Percentiles rank a stretch among this genome's conserved stretches.
Conservation (phyloP, 2,329 filamentous ascomycete genomes). For the Aciculosporium take region DNA sequence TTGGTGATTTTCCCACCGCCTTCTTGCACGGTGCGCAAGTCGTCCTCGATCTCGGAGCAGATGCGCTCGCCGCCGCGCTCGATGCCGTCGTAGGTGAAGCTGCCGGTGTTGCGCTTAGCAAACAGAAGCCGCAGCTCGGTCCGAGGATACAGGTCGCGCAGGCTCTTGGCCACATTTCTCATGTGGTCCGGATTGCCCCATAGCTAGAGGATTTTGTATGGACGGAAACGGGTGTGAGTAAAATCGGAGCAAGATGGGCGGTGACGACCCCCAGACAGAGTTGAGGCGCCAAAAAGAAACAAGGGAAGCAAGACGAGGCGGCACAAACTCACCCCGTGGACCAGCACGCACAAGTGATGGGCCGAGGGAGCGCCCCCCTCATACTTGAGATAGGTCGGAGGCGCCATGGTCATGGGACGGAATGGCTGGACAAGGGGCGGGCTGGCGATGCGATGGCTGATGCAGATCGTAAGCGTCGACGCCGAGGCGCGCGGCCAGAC, state of each 20-base stretch:
- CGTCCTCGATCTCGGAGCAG: constrained; percentile 51
- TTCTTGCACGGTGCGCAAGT: constrained; percentile 39
- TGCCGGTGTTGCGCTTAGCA: constrained; percentile 58
- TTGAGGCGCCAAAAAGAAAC: not conserved
- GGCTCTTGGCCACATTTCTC: constrained; percentile 47
- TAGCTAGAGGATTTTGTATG: constrained; percentile 32
- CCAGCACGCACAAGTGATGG: constrained; percentile 61
- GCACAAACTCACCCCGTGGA: constrained; percentile 51
- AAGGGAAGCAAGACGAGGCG: not conserved
- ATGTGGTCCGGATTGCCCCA: constrained; percentile 73
- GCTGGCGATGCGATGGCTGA: constrained; percentile 5
- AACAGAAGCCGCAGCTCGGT: constrained; percentile 57
- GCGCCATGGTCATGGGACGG: constrained; percentile 5
- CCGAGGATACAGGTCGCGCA: constrained; percentile 45
- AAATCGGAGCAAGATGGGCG: not conserved
- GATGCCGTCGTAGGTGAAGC: constrained; percentile 57
- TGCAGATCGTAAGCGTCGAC: constrained; percentile 9
- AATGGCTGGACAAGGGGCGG: constrained; percentile 2
- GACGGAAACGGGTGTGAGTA: not conserved
- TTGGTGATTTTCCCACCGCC: constrained; percentile 61
- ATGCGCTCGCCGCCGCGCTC: constrained; percentile 54
- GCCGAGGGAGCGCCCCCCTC: constrained; percentile 39
- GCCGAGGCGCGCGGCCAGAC: constrained; percentile 1
- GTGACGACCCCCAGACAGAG: too few species aligned
- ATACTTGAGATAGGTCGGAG: constrained; percentile 15